Percentiles rank a stretch among this genome's conserved stretches.
phyloP scores from a whole-genome alignment of 2,329 filamentous ascomycete species.

The Scedosporium aurantiacum region DNA sequence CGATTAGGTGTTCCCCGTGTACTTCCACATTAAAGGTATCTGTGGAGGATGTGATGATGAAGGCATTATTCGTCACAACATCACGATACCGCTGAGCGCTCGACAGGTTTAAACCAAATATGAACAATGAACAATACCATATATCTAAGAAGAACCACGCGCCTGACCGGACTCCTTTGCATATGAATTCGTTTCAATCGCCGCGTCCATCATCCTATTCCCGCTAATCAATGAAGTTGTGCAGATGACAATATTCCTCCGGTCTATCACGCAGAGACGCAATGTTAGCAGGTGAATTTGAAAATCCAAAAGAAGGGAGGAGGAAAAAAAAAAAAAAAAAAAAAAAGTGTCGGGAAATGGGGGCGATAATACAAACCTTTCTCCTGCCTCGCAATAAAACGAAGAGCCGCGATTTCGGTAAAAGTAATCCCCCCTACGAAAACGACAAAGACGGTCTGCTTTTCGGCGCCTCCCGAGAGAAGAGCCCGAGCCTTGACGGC shows the following conservation, averaged over 20 bases:
- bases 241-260: slow-evolving; percentile 79
- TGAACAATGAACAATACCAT: background rate
- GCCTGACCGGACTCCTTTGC: slow-evolving; percentile 20
- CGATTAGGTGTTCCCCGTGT: background rate
- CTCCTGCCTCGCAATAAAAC: slow-evolving; percentile 81
- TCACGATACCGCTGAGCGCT: background rate
- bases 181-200: slow-evolving; percentile 62
- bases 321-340: slow-evolving; percentile 5
- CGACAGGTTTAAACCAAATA: background rate
- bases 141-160: background rate
- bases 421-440: slow-evolving; percentile 96
- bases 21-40: background rate
- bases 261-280: slow-evolving; percentile 31
- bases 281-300: slow-evolving; percentile 7
- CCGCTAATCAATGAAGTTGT: slow-evolving; percentile 88
- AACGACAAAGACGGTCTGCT: slow-evolving; percentile 89
- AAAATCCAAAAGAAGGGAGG: background rate
- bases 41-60: background rate
- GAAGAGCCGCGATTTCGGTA: slow-evolving; percentile 85
- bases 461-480: slow-evolving; percentile 61
- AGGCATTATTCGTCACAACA: background rate
- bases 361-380: slow-evolving; percentile 40
- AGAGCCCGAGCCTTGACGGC: slow-evolving; percentile 77
- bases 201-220: slow-evolving; percentile 76
- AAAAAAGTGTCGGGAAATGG: background rate